Conservation (phyloP, 768 basidiomycete genomes). For the Naganishia vishniacii region DNA sequence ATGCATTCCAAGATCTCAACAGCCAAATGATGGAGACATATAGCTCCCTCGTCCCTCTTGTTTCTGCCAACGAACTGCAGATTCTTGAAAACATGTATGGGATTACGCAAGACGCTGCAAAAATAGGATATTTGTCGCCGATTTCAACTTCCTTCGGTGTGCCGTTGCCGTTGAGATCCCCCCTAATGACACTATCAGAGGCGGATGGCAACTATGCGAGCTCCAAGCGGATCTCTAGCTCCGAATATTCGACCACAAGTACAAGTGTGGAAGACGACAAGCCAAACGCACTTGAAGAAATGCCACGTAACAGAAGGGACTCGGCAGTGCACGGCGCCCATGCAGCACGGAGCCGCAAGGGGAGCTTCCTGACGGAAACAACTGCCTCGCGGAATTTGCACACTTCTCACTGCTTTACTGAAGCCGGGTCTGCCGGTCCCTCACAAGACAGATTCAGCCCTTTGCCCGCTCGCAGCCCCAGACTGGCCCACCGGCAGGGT, state of each 20-base stretch:
- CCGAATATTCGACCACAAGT: background rate
- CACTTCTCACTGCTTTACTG: background rate
- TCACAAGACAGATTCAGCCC: constrained; percentile 22
- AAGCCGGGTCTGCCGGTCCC: background rate
- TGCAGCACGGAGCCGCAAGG: background rate
- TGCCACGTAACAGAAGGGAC: background rate
- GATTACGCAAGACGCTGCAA: background rate
- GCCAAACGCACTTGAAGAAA: background rate
- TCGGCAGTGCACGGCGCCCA: background rate
- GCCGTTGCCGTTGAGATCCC: background rate
- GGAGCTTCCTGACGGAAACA: constrained; percentile 13
- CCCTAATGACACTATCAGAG: background rate
- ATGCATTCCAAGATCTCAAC: background rate
- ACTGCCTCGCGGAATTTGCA: background rate
- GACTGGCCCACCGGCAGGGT: constrained; percentile 3
- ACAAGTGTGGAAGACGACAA: background rate
- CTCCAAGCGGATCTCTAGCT: background rate
- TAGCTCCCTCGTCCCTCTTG: constrained; percentile 10
- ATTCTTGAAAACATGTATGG: constrained; percentile 6
- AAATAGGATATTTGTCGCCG: background rate
- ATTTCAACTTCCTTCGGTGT: background rate
- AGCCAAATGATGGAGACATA: background rate
- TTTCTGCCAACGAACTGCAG: constrained; percentile 2
- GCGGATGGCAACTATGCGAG: background rate
- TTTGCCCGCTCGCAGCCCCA: constrained; percentile 19